A percentile compares a stretch with the other conserved stretches of the same genome.
These are phyloP conservation scores for Monosporozyma aquatica DNA, from an alignment of 805 yeast genomes.

Conservation along the genomic window DNA sequence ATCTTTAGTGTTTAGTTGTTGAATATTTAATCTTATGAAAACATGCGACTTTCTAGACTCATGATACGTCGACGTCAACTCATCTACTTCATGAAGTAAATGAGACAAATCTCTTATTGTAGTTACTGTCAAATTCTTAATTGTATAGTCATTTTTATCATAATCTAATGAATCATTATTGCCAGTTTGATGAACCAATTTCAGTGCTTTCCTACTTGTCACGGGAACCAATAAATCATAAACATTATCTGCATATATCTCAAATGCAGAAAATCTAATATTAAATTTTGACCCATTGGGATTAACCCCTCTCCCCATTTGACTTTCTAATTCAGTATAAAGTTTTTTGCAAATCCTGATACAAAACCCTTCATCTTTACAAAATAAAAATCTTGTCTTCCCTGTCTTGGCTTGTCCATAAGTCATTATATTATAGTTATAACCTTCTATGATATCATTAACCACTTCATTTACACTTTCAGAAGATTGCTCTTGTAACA, in stretches of 20 bases:
- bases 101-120: constrained; percentile 30
- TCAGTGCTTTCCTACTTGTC: constrained; percentile 25
- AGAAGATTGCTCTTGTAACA: neutral
- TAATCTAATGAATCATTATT: constrained; percentile 4
- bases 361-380: constrained; percentile 52
- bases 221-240: constrained; percentile 53
- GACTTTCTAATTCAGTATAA: neutral
- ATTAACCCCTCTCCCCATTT: too few relatives aligned
- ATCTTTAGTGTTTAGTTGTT: constrained; percentile 1
- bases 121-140: constrained; percentile 1
- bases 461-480: constrained; percentile 5
- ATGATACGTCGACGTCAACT: constrained; percentile 3
- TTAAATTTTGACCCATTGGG: constrained; percentile 38
- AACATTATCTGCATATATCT: constrained; percentile 70
- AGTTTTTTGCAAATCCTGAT: constrained; percentile 64
- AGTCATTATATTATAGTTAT: constrained; percentile 67
- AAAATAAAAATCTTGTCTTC: constrained; percentile 71
- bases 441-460: constrained; percentile 38
- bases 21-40: constrained; percentile 3
- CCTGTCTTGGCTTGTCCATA: constrained; percentile 80
- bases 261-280: constrained; percentile 66
- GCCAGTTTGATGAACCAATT: constrained; percentile 25
- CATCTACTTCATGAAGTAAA: constrained; percentile 31
- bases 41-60: constrained; percentile 37
- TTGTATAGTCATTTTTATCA: constrained; percentile 3